Evolutionary conservation across 1,139 yeast genomes (phyloP), one percentile per base, ranked within the genome.

Genomic region (Yamadazyma atmosphaerica): DNA sequence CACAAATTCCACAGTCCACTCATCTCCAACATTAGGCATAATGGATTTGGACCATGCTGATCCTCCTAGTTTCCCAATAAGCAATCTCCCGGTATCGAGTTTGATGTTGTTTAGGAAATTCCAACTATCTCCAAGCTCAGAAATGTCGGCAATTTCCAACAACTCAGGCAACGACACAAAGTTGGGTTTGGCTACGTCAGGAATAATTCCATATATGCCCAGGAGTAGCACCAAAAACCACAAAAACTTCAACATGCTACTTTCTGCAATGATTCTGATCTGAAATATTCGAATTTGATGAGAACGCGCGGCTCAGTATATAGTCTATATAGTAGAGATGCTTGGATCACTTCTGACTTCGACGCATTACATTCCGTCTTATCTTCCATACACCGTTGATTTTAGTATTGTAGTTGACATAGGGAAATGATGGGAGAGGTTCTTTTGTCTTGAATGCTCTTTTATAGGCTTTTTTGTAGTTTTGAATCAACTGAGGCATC

Each of bases 341-440:
- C 22, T 19, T 19, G 9, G 5, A 4, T 11, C 26, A 33, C 28
- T 40, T 46, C 18, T 62, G 66, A 8, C 61, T 47, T 35, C 80
- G 62, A 59, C 87, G 69, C 61, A 67, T 64, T n/a, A 83, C 74
- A 49, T 83, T 83, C 44, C 86, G 63, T 43, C 94, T 62, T 1
- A 77, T 73, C 48, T 76, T 77, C 77, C 86, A 78, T 1, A 75
- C 74, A 34, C 81, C 83, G 23, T 85, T 83, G 7, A 81, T 69
- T 39, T 63, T 68, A 19, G 60, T 65, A 33, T 68, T 72, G 41
- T 71, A 72, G n/a, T 77, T 69, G 1, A 83, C 61, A 49, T 73
- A 82, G 0, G 88, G 87, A 5, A 74, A 43, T 13, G 37, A 24
- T 6, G 45, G 47, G 11, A 41, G 41, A 2, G 45, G 45, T 30